Evolutionary conservation across 2,329 filamentous ascomycete species (phyloP).

Genomic region (Beauveria sp.): DNA sequence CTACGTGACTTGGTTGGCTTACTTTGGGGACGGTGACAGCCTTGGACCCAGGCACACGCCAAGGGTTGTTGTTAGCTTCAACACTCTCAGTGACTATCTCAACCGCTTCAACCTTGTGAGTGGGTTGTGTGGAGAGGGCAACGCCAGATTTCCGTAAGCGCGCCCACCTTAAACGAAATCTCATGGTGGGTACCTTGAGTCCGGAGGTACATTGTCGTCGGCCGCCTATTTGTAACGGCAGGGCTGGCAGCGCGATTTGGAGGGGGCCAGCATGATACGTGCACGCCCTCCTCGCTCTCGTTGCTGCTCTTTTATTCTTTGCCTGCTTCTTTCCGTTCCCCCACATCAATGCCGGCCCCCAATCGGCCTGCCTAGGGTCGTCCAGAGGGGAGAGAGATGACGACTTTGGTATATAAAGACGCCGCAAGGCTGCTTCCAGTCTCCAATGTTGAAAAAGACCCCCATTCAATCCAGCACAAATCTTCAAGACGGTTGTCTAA

Average conservation of each 20-base stretch:
- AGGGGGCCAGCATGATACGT: neutral
- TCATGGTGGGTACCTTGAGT: neutral
- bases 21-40: conserved; percentile 1
- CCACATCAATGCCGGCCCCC: conserved; percentile 8
- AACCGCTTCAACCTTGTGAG: neutral
- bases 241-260: neutral
- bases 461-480: neutral
- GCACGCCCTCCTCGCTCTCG: neutral
- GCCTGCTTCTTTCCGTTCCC: neutral
- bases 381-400: neutral
- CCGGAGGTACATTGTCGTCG: neutral
- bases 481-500: neutral
- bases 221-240: neutral
- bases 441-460: neutral
- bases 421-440: conserved; percentile 1
- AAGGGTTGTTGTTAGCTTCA: neutral
- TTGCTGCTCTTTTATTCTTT: neutral
- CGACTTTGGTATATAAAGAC: conserved; percentile 8
- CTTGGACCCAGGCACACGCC: neutral
- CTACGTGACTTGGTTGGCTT: neutral
- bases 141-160: neutral
- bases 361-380: conserved; percentile 6
- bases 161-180: conserved; percentile 1
- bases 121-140: neutral
- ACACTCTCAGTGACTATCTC: neutral